Base-by-base conservation (phyloP, 805 yeast species). In the Wickerhamomyces silvicola region DNA sequence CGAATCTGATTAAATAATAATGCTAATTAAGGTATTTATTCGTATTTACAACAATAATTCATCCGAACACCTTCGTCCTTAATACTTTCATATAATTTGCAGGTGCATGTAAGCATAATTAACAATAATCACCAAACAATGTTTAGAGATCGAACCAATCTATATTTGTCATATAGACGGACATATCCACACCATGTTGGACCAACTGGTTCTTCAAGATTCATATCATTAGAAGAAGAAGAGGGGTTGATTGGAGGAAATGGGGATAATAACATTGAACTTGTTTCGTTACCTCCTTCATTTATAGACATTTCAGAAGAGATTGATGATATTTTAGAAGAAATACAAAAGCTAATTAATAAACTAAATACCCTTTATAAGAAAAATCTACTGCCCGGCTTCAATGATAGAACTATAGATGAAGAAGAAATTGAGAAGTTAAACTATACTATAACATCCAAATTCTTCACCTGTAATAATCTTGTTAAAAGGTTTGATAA, bases 61-160 rank as follows among this genome's bases (percentile, higher is more conserved):
- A 25, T 25, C 28, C 28, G 13, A 12, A 9, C 28, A 25, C 31
- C 31, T 6, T 22, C 12, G 6, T 7, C 12, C 8, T 10, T 8
- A 18, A 14, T 17, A 26, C 15, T 26, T 26, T 18, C 13, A 26
- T 14, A 11, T 18, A 11, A 18, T n/a, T 17, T 5, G 28, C 31
- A 21, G 25, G 22, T n/a, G n/a, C n/a, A n/a, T n/a, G n/a, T n/a
- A n/a, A n/a, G n/a, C n/a, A n/a, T n/a, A 22, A 7, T 9, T n/a
- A 11, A 22, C 24, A 15, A 14, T 3, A 19, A n/a, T 16, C 11
- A n/a, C 25, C 21, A 22, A 21, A 29, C 20, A 33, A 86, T 90
- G 96, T 84, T 82, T 51, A 70, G 97, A 55, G 97, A 92, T 60
- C 69, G 97, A 55, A 92, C 98, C n/a, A 90, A 88, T 52, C 68